Base-by-base conservation (phyloP, 2,329 filamentous ascomycete genomes). In the Helicocarpus griseus region DNA sequence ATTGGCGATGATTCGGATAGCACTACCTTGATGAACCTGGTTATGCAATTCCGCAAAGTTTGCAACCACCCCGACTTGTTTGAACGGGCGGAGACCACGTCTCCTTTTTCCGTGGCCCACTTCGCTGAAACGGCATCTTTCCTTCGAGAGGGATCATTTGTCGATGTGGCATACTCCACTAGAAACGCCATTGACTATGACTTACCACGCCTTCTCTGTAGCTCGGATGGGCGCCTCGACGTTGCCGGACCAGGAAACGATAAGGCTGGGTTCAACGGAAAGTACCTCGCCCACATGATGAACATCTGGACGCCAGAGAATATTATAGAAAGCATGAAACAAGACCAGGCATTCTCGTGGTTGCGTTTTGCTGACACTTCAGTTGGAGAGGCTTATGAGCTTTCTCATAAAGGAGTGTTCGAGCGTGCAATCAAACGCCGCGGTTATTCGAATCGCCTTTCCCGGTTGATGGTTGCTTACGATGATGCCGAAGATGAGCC, bases 11-110 rank as follows among this genome's bases (percentile, higher is more conserved):
- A 97, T 47, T 85, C 91, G 61, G 93, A 97, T 65, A 95, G 88
- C 33, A 90, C 91, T 38, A 97, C 91, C 1, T 73, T 98, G 62
- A 97, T 98, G 93, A 98, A 98, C 69, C 77, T 98, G 58, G 93
- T 98, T 57, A 98, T 98, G 93, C 93, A 98, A 71, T 98, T 98
- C 80, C 83, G 93, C 61, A 98, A 98, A 73, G 93, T 98, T 52
- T 98, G 93, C 74, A 98, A 98, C 65, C 93, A 98, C 66, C 93
- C 93, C 0, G 93, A 98, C 70, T 72, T 98, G 31, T 98, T 98
- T 60, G 90, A 98, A 69, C 85, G 93, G 43, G 90, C 91, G 8
- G 91, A 97, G 55, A 95, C 89, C 7, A 85, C 81, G 22, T 95
- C 90, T 7, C 89, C 93, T 0, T 85, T 91, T 61, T 86, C 88